Conservation (phyloP, 257 asterid species). For the Apocynum venetum region DNA sequence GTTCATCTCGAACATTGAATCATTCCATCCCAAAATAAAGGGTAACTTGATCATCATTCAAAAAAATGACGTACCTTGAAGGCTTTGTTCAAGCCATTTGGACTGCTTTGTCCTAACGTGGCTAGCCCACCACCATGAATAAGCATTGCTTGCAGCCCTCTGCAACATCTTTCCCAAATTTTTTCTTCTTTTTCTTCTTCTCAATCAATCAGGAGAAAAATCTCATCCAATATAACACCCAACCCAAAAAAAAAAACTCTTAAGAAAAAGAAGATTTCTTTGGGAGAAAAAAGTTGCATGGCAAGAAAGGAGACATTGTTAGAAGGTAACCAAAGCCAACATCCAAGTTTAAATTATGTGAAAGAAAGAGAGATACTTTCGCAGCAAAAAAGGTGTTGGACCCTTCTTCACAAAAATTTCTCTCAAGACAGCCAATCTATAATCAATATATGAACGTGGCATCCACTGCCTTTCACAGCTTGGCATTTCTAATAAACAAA, state of each 20-base stretch:
- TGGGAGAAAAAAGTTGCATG: neutral
- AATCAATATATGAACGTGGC: constrained; percentile 11
- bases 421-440: constrained; percentile 15
- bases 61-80: constrained; percentile 24
- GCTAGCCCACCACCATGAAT: constrained; percentile 53
- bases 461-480: constrained; percentile 3
- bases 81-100: constrained; percentile 45
- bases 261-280: constrained; percentile 1
- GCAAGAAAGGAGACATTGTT: neutral
- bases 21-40: neutral
- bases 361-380: constrained; percentile 40
- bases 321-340: neutral
- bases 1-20: too few species aligned
- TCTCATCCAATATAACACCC: constrained; percentile 1
- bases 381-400: constrained; percentile 43
- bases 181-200: neutral
- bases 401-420: constrained; percentile 22
- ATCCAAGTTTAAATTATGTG: neutral
- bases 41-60: neutral
- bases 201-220: neutral
- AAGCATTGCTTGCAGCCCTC: constrained; percentile 44
- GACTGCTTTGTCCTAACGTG: constrained; percentile 47
- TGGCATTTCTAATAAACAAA: neutral
- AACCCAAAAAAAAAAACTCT: constrained; percentile 19
- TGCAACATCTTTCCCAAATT: constrained; percentile 31